Conservation (phyloP, 2,329 filamentous ascomycete genomes). For the Dothideomycetes sp. region DNA sequence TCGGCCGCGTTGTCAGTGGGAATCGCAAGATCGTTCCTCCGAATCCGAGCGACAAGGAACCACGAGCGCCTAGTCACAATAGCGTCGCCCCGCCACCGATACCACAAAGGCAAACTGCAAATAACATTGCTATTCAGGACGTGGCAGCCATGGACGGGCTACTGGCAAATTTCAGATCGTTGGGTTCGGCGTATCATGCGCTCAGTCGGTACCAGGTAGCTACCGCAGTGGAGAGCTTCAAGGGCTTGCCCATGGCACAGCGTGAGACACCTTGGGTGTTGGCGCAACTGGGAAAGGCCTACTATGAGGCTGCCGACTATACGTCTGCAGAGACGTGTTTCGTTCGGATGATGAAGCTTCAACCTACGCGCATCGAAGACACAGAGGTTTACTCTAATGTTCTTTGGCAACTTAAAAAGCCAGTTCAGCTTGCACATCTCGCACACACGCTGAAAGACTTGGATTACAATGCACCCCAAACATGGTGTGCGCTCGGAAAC, state of each 20-base stretch:
- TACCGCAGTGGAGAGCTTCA: conserved; percentile 65
- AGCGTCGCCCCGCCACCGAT: conserved; percentile 29
- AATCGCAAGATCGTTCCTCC: conserved; percentile 55
- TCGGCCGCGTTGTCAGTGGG: conserved; percentile 80
- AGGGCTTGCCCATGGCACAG: conserved; percentile 59
- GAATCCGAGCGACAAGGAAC: conserved; percentile 49
- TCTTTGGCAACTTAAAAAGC: conserved; percentile 95
- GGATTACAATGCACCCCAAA: conserved; percentile 81
- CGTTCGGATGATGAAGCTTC: conserved; percentile 62
- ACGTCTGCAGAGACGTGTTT: conserved; percentile 80
- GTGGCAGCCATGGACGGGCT: conserved; percentile 68
- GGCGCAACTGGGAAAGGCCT: conserved; percentile 77
- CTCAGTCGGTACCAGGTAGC: conserved; percentile 69
- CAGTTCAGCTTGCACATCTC: conserved; percentile 82
- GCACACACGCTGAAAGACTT: conserved; percentile 82
- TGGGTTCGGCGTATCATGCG: conserved; percentile 69
- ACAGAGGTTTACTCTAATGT: conserved; percentile 98
- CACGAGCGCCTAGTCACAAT: conserved; percentile 49
- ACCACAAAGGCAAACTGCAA: conserved; percentile 14
- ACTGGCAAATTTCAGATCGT: conserved; percentile 68
- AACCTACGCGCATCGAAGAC: conserved; percentile 75
- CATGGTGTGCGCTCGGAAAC: conserved; percentile 93
- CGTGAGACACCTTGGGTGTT: conserved; percentile 90
- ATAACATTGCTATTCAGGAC: conserved; percentile 21
- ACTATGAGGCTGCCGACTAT: conserved; percentile 85